A percentile compares a stretch with the other conserved stretches of the same genome.
Evolutionary conservation across 345 rosid genomes (phyloP).

Genomic region (Lenwebbia sp.): DNA sequence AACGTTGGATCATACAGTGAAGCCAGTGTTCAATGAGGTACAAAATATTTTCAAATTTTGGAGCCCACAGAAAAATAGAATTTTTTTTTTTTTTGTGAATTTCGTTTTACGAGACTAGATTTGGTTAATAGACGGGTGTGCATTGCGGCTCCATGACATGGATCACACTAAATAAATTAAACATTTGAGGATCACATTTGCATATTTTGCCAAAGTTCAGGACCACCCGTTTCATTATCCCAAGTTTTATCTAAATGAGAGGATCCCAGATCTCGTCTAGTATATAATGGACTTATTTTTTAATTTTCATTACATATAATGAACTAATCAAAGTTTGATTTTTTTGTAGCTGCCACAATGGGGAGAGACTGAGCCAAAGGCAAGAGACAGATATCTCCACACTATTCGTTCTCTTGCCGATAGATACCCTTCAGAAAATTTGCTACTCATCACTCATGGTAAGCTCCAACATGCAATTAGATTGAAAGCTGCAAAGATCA

Average conservation of each 20-base stretch:
- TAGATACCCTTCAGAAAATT: slow-evolving; percentile 67
- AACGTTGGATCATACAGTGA: slow-evolving; percentile 42
- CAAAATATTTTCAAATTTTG: neutral
- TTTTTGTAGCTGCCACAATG: slow-evolving; percentile 49
- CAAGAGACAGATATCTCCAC: slow-evolving; percentile 48
- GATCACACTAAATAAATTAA: no score
- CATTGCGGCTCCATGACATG: no score
- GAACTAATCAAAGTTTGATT: neutral
- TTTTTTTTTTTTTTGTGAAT: neutral
- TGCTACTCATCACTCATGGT: slow-evolving; percentile 84
- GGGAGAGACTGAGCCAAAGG: slow-evolving; percentile 40
- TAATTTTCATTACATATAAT: neutral
- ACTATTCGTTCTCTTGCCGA: slow-evolving; percentile 51
- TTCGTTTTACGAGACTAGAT: neutral
- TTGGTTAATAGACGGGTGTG: neutral
- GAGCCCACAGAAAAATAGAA: neutral
- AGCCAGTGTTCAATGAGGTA: slow-evolving; percentile 49
- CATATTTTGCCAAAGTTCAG: no score
- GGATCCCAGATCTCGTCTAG: neutral
- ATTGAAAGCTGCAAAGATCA: neutral
- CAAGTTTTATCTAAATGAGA: neutral
- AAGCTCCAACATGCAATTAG: neutral
- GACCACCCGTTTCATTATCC: no score
- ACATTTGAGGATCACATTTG: no score
- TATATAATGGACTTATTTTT: neutral